Base-by-base conservation (phyloP, 495 filamentous ascomycete genomes). In the Penicillium arizonense region DNA sequence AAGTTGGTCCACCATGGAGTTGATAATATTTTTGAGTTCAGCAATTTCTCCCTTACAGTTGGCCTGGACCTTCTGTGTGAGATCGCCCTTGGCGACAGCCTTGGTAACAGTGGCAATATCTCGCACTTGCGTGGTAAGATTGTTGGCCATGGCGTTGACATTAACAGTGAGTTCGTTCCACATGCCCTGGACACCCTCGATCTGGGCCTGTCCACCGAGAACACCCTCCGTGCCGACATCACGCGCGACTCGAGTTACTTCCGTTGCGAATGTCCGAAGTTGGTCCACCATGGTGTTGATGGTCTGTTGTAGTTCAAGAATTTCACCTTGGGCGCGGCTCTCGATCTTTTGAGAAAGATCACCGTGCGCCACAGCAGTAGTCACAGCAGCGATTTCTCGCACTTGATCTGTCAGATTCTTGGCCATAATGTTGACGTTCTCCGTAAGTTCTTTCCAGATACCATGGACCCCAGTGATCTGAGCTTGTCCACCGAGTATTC, bases 231-330 rank as follows among this genome's bases (percentile, higher is more conserved):
- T 96, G 45, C 94, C 94, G 67, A 97, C 95, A 74, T 97, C 95
- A 68, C 93, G 84, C 47, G 95, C 92, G 10, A 99, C 95, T 56
- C 90, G 87, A 12, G 91, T 97, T 51, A 99, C 94, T 77, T 99
- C 93, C 13, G 90, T 93, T 38, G 94, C 94, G 74, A 99, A 99
- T 10, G 91, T 96, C 50, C 92, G 86, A 43, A 99, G 78, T 74
- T 99, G 94, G 61, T 96, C 93, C 64, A 99, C 95, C 94, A 98
- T 98, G 68, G 88, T 96, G 62, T 98, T 98, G 60, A 98, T 97
- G 0, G 94, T 98, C 65, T 96, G 90, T 69, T 98, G 95, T 20
- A 98, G 78, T 66, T 97, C 89, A 30, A 96, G 75, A 59, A 98
- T 97, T 76, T 98, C 95, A 61, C 94, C 94, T 62, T 89, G 86